Conservation (phyloP, 805 yeast genomes). For the Cyberlindnera petersonii region DNA sequence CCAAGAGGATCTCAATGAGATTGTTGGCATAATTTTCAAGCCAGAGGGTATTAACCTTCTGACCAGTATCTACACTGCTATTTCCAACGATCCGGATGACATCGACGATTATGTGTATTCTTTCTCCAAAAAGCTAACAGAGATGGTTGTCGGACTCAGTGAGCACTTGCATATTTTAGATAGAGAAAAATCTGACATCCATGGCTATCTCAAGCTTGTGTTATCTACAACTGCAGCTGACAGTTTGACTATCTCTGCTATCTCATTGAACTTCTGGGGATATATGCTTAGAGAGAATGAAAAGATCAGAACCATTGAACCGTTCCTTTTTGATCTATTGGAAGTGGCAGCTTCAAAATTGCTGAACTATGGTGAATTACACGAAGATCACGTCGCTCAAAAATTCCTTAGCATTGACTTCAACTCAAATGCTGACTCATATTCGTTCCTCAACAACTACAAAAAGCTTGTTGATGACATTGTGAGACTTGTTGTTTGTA, state of each 20-base stretch:
- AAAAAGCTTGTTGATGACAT: slow-evolving; percentile 86
- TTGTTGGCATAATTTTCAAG: slow-evolving; percentile 75
- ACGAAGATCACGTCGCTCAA: slow-evolving; percentile 60
- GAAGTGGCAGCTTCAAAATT: slow-evolving; percentile 76
- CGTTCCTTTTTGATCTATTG: slow-evolving; percentile 61
- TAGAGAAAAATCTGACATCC: slow-evolving; percentile 52
- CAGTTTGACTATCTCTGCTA: slow-evolving; percentile 84
- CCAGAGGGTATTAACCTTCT: slow-evolving; percentile 71
- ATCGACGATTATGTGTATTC: slow-evolving; percentile 79
- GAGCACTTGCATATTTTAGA: slow-evolving; percentile 61
- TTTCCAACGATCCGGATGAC: slow-evolving; percentile 58
- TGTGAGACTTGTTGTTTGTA: slow-evolving; percentile 81
- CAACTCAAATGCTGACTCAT: slow-evolving; percentile 78
- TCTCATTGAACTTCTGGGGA: slow-evolving; percentile 93
- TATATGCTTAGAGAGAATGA: slow-evolving; percentile 78
- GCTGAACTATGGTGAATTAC: slow-evolving; percentile 64
- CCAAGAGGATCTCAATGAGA: slow-evolving; percentile 65
- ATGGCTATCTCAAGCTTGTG: slow-evolving; percentile 67
- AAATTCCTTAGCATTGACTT: slow-evolving; percentile 79
- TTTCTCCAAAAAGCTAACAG: slow-evolving; percentile 83
- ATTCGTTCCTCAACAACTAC: slow-evolving; percentile 73
- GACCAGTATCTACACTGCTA: slow-evolving; percentile 53
- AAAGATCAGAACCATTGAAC: slow-evolving; percentile 47
- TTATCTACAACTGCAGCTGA: slow-evolving; percentile 78
- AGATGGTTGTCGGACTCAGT: slow-evolving; percentile 83